Base-by-base conservation (phyloP, 1,284 basidiomycete species). In the Ganoderma sp. region DNA sequence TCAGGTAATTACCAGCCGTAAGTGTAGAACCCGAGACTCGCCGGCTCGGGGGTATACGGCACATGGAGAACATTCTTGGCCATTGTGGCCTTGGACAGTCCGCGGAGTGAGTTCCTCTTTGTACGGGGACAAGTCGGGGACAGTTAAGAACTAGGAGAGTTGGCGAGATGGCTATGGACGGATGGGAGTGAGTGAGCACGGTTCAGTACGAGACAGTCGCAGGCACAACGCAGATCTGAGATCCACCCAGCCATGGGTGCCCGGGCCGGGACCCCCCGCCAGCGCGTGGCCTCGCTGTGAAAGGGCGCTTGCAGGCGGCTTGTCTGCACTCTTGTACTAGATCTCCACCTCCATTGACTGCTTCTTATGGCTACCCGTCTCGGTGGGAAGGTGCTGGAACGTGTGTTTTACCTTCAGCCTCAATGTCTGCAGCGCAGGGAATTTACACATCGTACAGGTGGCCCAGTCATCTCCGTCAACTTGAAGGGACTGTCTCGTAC, bases 401-500 rank as follows among this genome's bases (percentile, higher is more conserved):
- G 64, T 65, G n/a, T 19, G 45, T 61, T 2, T n/a, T 4, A 37
- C n/a, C 22, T 22, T 42, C 8, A 25, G 7, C 15, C 39, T 42
- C 8, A 25, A 14, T 25, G 19, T 43, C 12, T 14, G 3, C 22
- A 39, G 39, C 37, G 12, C 2, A 41, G 14, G 14, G 42, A 42
- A 28, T 3, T 42, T 12, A 60, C 37, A 41, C 14, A 1, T 32
- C 17, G 37, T 62, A 6, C 59, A 62, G 61, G 43, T 15, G 32
- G 25, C 32, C 25, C 32, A 34, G 10, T 34, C 6, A 10, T 25
- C 22, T 62, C 32, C 39, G 37, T 72, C 2, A 32, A 50, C 34
- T 39, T 72, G 42, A 19, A 59, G 2, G 69, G 69, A 69, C 74
- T 92, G 1, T 85, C 90, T 2, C 78, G 76, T 19, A 85, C 87